Conservation (phyloP, 345 rosid species). For the Tarenaya hassleriana region DNA sequence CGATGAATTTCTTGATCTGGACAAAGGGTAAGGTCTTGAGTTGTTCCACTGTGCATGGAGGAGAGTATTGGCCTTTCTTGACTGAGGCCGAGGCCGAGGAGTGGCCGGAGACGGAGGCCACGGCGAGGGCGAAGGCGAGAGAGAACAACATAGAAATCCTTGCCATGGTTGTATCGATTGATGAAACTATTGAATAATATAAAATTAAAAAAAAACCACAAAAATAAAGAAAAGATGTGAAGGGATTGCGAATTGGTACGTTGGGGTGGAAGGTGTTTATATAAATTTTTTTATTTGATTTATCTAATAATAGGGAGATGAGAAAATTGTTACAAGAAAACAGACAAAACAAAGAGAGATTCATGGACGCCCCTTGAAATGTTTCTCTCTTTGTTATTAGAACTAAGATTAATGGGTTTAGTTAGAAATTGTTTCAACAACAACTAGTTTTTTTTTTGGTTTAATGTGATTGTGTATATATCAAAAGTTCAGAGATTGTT, state of each 20-base stretch:
- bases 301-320: slow-evolving; percentile 20
- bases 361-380: slow-evolving; percentile 19
- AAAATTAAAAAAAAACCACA: not conserved
- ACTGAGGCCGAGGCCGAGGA: no score
- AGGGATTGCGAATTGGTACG: slow-evolving; percentile 22
- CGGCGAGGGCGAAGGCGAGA: slow-evolving; percentile 23
- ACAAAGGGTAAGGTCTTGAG: slow-evolving; percentile 16
- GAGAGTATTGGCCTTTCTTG: slow-evolving; percentile 7
- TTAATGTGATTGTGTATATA: no score
- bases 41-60: slow-evolving; percentile 10
- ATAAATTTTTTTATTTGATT: slow-evolving; percentile 5
- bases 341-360: slow-evolving; percentile 16
- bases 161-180: slow-evolving; percentile 28
- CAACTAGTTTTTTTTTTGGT: no score
- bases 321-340: slow-evolving; percentile 1
- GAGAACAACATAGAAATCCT: slow-evolving; percentile 30
- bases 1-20: slow-evolving; percentile 8
- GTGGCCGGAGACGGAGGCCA: no score
- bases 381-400: no score
- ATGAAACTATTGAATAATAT: slow-evolving; percentile 12
- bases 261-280: slow-evolving; percentile 10
- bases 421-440: not conserved
- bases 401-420: not conserved
- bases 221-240: slow-evolving; percentile 8
- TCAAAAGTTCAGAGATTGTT: no score